Conservation (phyloP, 495 filamentous ascomycete genomes). For the Lasiosphaeriaceae sp. region DNA sequence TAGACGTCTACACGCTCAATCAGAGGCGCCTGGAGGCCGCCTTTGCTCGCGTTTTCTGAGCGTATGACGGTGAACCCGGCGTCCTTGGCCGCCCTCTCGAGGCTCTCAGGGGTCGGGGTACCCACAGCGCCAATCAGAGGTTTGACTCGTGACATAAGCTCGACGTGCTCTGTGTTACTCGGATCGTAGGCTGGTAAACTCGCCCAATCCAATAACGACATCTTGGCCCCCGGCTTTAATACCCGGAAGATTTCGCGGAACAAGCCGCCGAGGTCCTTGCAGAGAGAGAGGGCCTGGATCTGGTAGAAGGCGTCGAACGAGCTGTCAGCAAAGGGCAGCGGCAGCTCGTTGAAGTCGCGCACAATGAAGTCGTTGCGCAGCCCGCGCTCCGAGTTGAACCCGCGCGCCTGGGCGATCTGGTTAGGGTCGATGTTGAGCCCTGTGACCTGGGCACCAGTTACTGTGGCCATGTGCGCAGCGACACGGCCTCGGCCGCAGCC, state of each 20-base stretch:
- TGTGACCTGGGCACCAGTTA: constrained; percentile 51
- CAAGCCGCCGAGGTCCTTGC: constrained; percentile 50
- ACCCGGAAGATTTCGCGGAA: constrained; percentile 55
- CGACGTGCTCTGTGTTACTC: constrained; percentile 49
- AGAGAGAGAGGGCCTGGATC: constrained; percentile 60
- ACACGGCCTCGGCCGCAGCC: constrained; percentile 60
- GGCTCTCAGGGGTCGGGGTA: constrained; percentile 52
- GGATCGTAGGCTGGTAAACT: constrained; percentile 54
- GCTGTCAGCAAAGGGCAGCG: constrained; percentile 53
- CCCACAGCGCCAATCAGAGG: constrained; percentile 61
- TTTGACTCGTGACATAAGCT: constrained; percentile 59
- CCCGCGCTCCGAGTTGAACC: constrained; percentile 47
- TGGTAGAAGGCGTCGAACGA: constrained; percentile 62
- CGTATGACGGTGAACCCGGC: constrained; percentile 52
- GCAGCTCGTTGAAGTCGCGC: constrained; percentile 56
- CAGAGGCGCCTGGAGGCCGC: constrained; percentile 54
- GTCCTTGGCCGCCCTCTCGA: constrained; percentile 48
- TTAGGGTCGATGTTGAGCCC: constrained; percentile 62
- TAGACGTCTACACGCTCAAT: constrained; percentile 60
- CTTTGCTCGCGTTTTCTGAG: constrained; percentile 57
- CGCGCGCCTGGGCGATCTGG: constrained; percentile 54
- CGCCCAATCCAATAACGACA: constrained; percentile 59
- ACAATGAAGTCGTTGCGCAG: constrained; percentile 52
- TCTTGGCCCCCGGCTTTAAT: constrained; percentile 54
- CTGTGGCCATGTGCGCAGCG: constrained; percentile 57